Percentiles rank a stretch among this genome's conserved stretches.
Evolutionary conservation across 1,284 basidiomycete species (phyloP).

Genomic region (Trichosporon faecale): DNA sequence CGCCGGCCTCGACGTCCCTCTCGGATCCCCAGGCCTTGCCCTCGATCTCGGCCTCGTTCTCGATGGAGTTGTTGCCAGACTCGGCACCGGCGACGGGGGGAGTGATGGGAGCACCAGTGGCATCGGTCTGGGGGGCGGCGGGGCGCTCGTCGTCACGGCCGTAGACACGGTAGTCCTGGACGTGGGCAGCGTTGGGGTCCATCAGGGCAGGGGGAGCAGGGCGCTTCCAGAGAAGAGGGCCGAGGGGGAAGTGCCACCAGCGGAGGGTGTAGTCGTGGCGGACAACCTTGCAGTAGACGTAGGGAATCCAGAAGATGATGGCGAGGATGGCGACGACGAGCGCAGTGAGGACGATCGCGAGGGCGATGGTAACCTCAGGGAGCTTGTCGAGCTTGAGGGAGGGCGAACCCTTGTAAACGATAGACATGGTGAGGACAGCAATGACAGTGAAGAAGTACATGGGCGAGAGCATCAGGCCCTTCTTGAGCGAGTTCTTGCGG

Average conservation of each 20-base stretch:
- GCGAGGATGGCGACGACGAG: constrained; percentile 51
- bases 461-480: constrained; percentile 48
- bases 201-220: constrained; percentile 37
- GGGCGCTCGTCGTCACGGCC: constrained; percentile 28
- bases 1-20: constrained; percentile 15
- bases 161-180: constrained; percentile 53
- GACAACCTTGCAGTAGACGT: constrained; percentile 54
- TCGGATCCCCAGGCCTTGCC: constrained; percentile 11
- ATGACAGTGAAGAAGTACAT: constrained; percentile 53
- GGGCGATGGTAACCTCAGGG: constrained; percentile 44
- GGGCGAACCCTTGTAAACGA: constrained; percentile 51
- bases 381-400: constrained; percentile 52
- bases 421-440: constrained; percentile 48
- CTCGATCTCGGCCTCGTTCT: background rate
- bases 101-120: background rate
- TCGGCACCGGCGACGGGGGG: background rate
- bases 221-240: constrained; percentile 55
- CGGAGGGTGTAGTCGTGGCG: constrained; percentile 55
- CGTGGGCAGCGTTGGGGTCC: constrained; percentile 21
- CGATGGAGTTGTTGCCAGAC: background rate
- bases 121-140: background rate
- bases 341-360: constrained; percentile 53
- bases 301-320: constrained; percentile 56
- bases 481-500: constrained; percentile 46
- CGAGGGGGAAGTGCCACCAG: constrained; percentile 55